Evolutionary conservation across 2,329 filamentous ascomycete genomes (phyloP).

Genomic region (Colletotrichum cordylinicola): DNA sequence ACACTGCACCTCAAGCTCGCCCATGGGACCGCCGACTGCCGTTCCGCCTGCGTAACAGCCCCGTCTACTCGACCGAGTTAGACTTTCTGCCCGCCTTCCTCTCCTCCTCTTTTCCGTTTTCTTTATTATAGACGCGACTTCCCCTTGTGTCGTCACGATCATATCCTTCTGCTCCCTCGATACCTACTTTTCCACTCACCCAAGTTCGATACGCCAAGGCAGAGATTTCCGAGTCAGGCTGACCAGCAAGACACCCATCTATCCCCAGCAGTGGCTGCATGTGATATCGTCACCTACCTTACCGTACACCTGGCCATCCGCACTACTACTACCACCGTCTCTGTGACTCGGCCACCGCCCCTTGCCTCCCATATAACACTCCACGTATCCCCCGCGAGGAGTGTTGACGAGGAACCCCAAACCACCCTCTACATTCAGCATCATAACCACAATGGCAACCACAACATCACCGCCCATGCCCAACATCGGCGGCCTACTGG

Average conservation of each 20-base stretch:
- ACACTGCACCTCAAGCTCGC: not conserved
- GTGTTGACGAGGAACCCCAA: not conserved
- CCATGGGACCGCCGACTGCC: conserved; percentile 5
- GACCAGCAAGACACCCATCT: conserved; percentile 1
- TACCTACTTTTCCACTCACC: not conserved
- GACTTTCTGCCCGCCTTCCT: not conserved
- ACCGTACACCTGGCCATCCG: not conserved
- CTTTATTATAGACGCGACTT: not conserved
- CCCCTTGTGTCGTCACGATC: not conserved
- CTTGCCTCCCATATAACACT: not conserved
- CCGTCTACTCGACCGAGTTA: not conserved
- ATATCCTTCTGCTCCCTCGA: not conserved
- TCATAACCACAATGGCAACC: conserved; percentile 29
- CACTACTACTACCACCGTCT: conserved; percentile 6
- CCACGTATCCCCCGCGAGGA: not conserved
- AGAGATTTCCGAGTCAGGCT: conserved; percentile 13
- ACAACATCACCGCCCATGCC: conserved; percentile 25
- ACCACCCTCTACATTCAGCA: not conserved
- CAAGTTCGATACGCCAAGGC: not conserved
- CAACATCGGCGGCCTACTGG: conserved; percentile 53
- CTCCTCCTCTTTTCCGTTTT: not conserved
- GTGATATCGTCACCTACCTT: conserved; percentile 6
- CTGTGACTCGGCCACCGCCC: not conserved
- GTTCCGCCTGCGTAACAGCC: not conserved
- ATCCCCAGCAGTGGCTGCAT: conserved; percentile 12